Evolutionary conservation across 2,329 filamentous ascomycete genomes (phyloP), one percentile per base, ranked within the genome.

Genomic region (Epichloe sibirici): DNA sequence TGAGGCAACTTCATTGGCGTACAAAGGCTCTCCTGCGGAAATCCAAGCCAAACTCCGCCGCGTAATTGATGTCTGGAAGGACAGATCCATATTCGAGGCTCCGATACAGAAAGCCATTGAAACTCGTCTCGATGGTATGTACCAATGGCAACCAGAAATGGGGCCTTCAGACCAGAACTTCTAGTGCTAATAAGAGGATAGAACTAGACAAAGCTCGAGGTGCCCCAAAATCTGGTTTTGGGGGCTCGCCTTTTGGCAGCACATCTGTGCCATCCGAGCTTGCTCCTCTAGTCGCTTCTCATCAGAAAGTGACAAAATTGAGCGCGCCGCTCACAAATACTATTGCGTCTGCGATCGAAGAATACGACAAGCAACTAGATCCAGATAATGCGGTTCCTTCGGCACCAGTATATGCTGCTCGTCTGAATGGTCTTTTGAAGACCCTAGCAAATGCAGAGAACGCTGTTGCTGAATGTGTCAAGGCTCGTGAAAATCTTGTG

Each of bases 51-150:
- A 96, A 66, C 75, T 98, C 39, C 80, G 86, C 55, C 81, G 93
- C 35, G 91, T 97, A 0, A 81, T 97, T 3, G 91, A 97, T 62
- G 93, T 98, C 17, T 98, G 93, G 93, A 85, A 85, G 63, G 83
- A 91, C 62, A 79, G 93, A 38, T 72, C 75, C 50, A 93, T 98
- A 45, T 98, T 98, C 62, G 88, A 94, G 56, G 67, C 68, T 1
- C 79, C 85, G 0, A 87, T 95, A 48, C 85, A 95, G 65, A 81
- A 83, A 53, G 85, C 86, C 1, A 82, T 96, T 50, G 91, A 97
- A 64, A 73, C 79, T 53, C 79, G 86, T 34, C 75, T 97, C 51
- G 83, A 89, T 58, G 89, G 88, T 91, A 74, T 57, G 75, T 60
- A 31, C 3, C 5, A 34, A 17, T 28, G 6, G 31, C 21, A 21